Base-by-base conservation (phyloP, 176 grass and related monocot genomes). In the Neostapfia colusana region DNA sequence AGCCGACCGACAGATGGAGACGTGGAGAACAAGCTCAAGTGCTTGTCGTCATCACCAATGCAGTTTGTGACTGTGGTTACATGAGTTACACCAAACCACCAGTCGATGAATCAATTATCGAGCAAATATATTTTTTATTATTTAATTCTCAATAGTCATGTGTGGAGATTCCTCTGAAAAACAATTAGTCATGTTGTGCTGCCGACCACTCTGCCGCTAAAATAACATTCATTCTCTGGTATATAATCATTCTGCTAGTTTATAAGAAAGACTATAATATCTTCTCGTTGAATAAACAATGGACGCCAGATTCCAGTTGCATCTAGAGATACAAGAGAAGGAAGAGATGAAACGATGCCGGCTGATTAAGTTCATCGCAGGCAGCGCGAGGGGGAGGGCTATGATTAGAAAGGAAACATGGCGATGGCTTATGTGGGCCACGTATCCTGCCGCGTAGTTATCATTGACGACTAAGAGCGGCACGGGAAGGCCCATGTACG, bases 41-140 rank as follows among this genome's bases (percentile, higher is more conserved):
- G 72, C 46, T 82, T 82, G 85, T 86, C 85, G 85, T 86, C 85
- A 82, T 71, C 46, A 24, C 57, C 57, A 28, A 46, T 83, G 71
- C 36, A 59, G 62, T 4, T 4, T 24, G 8, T 45, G 39, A 49
- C 78, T 49, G 78, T 70, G 40, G 67, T 61, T 46, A 67, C 80
- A 82, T 67, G 70, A 75, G 71, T 74, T 37, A 75, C 35, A 54
- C 59, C 41, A 3, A 49, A 58, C 25, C 28, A 58, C 25, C 28
- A 39, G 28, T 24, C 51, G 16, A 71, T 38, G 15, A 54, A 17
- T 2, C 3, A 2, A 31, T 31, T 31, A 7, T 15, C 4, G 26
- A 62, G 15, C 16, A 36, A 54, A 51, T 1, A 26, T 3, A 31
- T 31, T 56, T 14, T 59, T 26, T 58, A n/a, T n/a, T 59, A 27